Conservation (phyloP, 345 rosid species). For the Lepidium didymum region DNA sequence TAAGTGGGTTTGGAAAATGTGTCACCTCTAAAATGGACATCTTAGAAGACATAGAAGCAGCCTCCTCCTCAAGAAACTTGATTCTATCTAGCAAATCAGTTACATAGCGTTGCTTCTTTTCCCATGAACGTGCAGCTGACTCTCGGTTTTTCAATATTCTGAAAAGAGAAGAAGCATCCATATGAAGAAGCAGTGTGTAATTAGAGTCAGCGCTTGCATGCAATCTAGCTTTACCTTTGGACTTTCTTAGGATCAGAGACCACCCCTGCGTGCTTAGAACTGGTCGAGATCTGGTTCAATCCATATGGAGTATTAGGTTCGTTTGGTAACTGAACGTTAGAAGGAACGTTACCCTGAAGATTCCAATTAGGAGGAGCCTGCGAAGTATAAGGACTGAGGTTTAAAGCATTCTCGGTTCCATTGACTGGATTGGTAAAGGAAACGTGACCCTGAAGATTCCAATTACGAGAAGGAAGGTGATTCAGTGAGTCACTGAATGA, state of each 20-base stretch:
- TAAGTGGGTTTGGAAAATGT: no score
- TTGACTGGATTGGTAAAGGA: no score
- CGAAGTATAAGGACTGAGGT: no score
- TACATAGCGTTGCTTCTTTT: constrained; percentile 38
- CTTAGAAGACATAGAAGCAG: neutral
- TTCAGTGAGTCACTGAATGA: no score
- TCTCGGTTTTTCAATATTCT: constrained; percentile 65
- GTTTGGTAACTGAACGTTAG: no score
- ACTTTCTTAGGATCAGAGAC: neutral
- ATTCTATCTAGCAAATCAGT: constrained; percentile 43
- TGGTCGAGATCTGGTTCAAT: neutral
- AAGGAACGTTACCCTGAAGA: no score
- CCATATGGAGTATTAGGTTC: neutral
- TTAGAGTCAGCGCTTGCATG: neutral
- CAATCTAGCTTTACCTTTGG: neutral
- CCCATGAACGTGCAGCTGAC: constrained; percentile 57
- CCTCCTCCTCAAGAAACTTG: neutral
- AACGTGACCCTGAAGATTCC: no score
- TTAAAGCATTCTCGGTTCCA: no score
- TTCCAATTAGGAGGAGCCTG: no score
- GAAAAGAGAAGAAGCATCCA: neutral
- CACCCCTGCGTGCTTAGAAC: neutral
- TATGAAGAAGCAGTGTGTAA: neutral
- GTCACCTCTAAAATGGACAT: no score
- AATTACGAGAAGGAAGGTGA: no score